Conservation (phyloP, 164 flowering plant species). For the Macadamia tetraphylla region DNA sequence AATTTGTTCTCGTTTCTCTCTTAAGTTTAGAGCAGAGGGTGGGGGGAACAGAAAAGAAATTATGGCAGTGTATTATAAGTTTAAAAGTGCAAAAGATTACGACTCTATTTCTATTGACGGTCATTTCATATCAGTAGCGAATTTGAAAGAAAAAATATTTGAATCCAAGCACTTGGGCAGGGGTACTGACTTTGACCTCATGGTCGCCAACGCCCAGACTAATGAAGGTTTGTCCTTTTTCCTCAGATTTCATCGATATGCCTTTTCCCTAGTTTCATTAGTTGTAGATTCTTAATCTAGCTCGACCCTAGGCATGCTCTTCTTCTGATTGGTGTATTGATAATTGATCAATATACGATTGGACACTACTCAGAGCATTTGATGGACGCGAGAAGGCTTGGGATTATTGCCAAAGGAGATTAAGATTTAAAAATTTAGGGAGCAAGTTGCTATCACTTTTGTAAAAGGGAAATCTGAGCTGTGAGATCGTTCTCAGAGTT, state of each 20-base stretch:
- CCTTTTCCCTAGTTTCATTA: background rate
- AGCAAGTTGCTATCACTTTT: background rate
- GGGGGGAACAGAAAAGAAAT: background rate
- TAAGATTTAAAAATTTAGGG: background rate
- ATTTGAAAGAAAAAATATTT: conserved; percentile 95
- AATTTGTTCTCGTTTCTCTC: conserved; percentile 13
- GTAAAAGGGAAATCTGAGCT: background rate
- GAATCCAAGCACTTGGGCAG: conserved; percentile 98
- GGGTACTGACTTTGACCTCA: conserved; percentile 97
- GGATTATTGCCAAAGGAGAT: background rate
- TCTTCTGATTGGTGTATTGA: background rate
- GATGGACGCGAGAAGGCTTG: background rate
- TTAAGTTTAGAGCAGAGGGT: conserved; percentile 10
- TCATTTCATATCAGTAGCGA: conserved; percentile 83
- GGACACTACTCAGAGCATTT: background rate
- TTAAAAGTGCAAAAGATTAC: conserved; percentile 99
- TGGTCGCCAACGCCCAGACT: conserved; percentile 94
- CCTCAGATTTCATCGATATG: background rate
- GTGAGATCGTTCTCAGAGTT: background rate
- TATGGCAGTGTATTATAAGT: conserved; percentile 95
- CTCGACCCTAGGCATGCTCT: background rate
- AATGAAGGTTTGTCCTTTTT: conserved; percentile 83
- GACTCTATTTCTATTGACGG: conserved; percentile 89
- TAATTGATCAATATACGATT: background rate
- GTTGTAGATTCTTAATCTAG: background rate